Base-by-base conservation (phyloP, 352 stramenopile genomes). In the Phytophthora citricola region DNA sequence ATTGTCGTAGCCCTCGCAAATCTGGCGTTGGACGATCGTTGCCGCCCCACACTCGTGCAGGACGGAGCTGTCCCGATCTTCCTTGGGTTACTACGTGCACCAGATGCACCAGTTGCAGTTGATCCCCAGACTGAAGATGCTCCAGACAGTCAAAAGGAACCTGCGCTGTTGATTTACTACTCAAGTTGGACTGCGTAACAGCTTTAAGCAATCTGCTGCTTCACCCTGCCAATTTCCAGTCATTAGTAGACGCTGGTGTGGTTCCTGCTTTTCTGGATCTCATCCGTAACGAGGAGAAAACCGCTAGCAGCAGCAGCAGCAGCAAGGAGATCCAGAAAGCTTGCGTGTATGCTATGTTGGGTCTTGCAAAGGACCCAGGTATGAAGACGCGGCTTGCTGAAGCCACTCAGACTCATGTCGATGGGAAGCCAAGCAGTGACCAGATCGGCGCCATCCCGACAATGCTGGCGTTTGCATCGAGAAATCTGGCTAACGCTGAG, bases 201-300 rank as follows among this genome's bases (percentile, higher is more conserved):
- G 79, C 85, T 14, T 66, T 95, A 51, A 94, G 87, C 63, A 93
- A 94, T 39, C 61, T 95, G 5, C 90, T 95, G 66, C 76, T 94
- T 7, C 85, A 93, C 44, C 83, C 86, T 8, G 84, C 90, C 43
- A 94, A 93, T 53, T 94, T 94, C 46, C 71, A 71, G 38, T 69
- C 76, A 2, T 81, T 95, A 61, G 87, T 93, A 6, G 79, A 95
- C 45, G 87, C 90, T 44, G 87, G 87, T 41, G 85, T 95, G 50
- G 83, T 95, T 38, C 85, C 87, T 24, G 72, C 85, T 1, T 78
- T 92, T 20, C 52, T 92, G 24, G 65, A 78, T 41, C 76, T 89
- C 50, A 76, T 95, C 29, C 73, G 73, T 4, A 86, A 72, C 38
- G 68, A 72, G 36, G 62, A 63, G 15, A 63, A 53, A 44, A 14